Evolutionary conservation across 139 green algal species (phyloP), one percentile per base, ranked within the genome.

Genomic region (Haematococcus sp.): DNA sequence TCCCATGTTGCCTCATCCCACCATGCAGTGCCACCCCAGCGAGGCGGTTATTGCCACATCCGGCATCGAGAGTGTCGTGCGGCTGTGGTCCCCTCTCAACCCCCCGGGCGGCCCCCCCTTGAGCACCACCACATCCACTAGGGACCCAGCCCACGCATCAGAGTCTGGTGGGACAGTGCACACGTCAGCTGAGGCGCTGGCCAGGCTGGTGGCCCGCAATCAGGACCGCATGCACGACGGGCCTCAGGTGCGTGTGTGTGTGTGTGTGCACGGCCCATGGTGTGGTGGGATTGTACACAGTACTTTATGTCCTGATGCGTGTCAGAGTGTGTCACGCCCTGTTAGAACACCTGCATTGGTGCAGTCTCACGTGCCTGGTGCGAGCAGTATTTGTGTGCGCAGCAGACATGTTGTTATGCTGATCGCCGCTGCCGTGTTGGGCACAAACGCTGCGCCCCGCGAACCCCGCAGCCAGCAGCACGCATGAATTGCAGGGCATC

Each of bases 41-140:
- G 75, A 88, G 63, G 81, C n/a, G n/a, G n/a, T n/a, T n/a, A n/a
- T n/a, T n/a, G n/a, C 93, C 35, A 97, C 92, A 34, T 90, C 78
- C 44, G 93, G 93, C 72, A 95, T 97, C 32, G 92, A 97, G 77
- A 52, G 55, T 27, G 84, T 88, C 0, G 71, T 97, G 16, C 74
- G 81, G 40, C 73, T 94, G 60, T 91, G 88, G 87, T 61, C 32
- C 0, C 83, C 86, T 2, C 27, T 46, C 1, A 25, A 27, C n/a
- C 31, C 25, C 4, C 20, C 32, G 3, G 22, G 61, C 4, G 30
- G n/a, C 2, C 2, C 4, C 2, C 1, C 7, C 20, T 7, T 43
- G 23, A 32, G 19, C 22, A 32, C 31, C 32, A 16, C 59, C 27
- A 54, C n/a, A n/a, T n/a, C n/a, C n/a, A n/a, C n/a, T n/a, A n/a